Evolutionary conservation across 2,329 filamentous ascomycete species (phyloP), one percentile per base, ranked within the genome.

Genomic region (Epicoccum sorghinum): DNA sequence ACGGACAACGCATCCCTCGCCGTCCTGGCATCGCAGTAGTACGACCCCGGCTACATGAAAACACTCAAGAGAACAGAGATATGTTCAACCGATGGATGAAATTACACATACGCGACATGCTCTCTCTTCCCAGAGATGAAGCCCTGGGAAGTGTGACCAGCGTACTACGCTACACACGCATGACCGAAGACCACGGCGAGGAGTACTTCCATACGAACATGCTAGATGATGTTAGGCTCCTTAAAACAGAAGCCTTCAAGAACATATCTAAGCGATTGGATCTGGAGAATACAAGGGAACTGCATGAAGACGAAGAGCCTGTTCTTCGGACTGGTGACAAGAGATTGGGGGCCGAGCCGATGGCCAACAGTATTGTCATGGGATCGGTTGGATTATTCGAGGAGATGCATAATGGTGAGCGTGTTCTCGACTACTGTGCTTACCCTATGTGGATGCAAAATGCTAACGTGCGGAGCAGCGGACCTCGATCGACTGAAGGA

Each of bases 1-100:
- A 47, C 6, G 1, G 8, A 8, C 14, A 42, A 18, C 5, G 13
- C 3, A 4, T 27, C 7, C 18, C n/a, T 10, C 25, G 33, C n/a
- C 53, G 48, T 7, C 51, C 51, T 6, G 56, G 56, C 24, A 41
- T 58, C 27, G 43, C 48, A 1, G 29, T 58, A 7, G 52, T 58
- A 3, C 29, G 47, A 7, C 47, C 47, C 2, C 46, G 25, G 25
- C 39, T 55, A 3, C 43, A 45, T 13, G 38, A 44, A 7, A 27
- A 43, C 10, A 52, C 47, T 0, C 43, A 27, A n/a, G 43, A 55
- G 18, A 52, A 38, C 39, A 42, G 43, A 4, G 33, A 18, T 18
- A n/a, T 47, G 0, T 58, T 58, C 33, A 36, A 5, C 3, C 23
- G 47, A 40, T 58, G 56, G 56, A 41, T 43, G 3, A 55, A 45